These are phyloP conservation scores for Halophytophthora batemanensis DNA, from an alignment of 352 stramenopile genomes.

Conservation along the genomic window DNA sequence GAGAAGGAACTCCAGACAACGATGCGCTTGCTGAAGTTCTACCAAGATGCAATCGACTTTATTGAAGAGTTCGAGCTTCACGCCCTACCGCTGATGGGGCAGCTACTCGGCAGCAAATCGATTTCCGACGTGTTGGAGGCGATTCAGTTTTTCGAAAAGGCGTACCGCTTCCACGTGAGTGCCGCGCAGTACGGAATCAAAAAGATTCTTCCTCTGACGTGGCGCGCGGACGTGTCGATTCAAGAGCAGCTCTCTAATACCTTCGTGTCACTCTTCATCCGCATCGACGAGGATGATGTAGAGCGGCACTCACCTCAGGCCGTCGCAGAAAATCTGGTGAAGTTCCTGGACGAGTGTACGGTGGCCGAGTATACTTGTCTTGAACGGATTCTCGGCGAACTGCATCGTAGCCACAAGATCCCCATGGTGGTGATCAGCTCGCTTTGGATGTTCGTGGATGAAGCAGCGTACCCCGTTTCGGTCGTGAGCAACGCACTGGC, in stretches of 20 bases:
- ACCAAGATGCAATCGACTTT: constrained; percentile 90
- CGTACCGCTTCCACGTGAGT: constrained; percentile 86
- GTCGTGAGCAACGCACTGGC: constrained; percentile 62
- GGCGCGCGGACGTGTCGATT: constrained; percentile 84
- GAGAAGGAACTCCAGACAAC: constrained; percentile 79
- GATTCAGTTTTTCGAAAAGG: constrained; percentile 93
- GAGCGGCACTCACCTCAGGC: constrained; percentile 40
- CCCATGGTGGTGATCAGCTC: constrained; percentile 59
- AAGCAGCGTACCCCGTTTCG: constrained; percentile 47
- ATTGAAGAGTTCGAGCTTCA: constrained; percentile 89
- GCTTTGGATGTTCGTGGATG: constrained; percentile 69
- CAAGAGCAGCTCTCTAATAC: constrained; percentile 90
- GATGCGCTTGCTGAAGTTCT: constrained; percentile 87
- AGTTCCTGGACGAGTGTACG: constrained; percentile 75
- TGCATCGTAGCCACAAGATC: constrained; percentile 58
- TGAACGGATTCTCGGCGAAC: constrained; percentile 66
- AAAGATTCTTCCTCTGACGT: constrained; percentile 90
- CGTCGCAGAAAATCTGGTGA: constrained; percentile 63
- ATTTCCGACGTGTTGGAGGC: constrained; percentile 92
- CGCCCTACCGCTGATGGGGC: constrained; percentile 71
- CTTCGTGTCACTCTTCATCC: constrained; percentile 67
- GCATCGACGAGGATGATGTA: constrained; percentile 39
- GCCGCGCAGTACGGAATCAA: constrained; percentile 90
- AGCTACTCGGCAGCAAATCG: constrained; percentile 90
- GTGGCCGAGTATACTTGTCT: constrained; percentile 76